Percentiles rank a stretch among this genome's conserved stretches.
Conservation (phyloP, 768 basidiomycete genomes). For the Boletellus sp. region DNA sequence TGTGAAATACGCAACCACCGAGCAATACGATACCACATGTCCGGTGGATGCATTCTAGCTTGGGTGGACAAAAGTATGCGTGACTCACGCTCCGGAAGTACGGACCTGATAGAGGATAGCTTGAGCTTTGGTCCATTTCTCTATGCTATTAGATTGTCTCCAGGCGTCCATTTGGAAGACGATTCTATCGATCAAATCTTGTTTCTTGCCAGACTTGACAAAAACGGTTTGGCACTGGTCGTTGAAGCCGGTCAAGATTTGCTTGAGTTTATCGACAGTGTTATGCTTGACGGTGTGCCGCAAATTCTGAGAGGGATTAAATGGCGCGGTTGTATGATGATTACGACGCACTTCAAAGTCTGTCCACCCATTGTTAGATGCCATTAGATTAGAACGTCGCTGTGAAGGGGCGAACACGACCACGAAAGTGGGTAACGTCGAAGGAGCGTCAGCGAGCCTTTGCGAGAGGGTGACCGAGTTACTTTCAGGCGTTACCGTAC, state of each 20-base stretch:
- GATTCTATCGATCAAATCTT: conserved; percentile 81
- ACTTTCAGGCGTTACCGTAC: conserved; percentile 25
- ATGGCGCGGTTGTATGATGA: conserved; percentile 8
- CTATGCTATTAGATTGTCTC: conserved; percentile 51
- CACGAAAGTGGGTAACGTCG: conserved; percentile 9
- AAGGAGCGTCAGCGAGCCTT: conserved; percentile 4
- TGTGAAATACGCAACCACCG: conserved; percentile 6
- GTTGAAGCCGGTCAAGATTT: conserved; percentile 73
- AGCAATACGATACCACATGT: conserved; percentile 7
- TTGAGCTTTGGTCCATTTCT: conserved; percentile 69
- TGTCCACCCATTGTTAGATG: conserved; percentile 56
- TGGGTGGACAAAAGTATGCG: conserved; percentile 8
- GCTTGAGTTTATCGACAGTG: conserved; percentile 84
- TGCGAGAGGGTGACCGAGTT: conserved; percentile 9
- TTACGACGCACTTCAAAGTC: conserved; percentile 65
- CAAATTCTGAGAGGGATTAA: conserved; percentile 47
- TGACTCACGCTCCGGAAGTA: conserved; percentile 60
- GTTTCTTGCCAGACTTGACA: conserved; percentile 79
- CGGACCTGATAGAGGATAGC: conserved; percentile 65
- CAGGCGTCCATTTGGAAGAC: conserved; percentile 55
- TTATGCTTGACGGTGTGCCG: conserved; percentile 70
- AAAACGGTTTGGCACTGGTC: conserved; percentile 69
- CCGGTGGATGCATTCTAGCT: conserved; percentile 9
- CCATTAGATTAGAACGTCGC: conserved; percentile 43
- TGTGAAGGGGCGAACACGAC: conserved; percentile 8